Base-by-base conservation (phyloP, 441 rosid species). In the Monsonia emarginata region DNA sequence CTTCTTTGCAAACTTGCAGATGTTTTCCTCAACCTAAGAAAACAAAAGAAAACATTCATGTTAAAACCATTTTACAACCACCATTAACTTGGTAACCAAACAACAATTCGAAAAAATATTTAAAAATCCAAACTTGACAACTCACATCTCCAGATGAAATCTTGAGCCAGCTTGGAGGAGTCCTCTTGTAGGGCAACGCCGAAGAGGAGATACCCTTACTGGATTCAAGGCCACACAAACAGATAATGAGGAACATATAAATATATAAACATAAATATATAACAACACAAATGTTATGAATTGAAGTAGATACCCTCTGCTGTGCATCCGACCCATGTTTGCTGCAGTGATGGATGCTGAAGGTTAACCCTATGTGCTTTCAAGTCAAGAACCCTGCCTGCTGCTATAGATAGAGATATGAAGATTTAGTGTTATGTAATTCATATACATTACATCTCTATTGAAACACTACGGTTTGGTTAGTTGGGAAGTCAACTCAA, bases 151-250 rank as follows among this genome's bases (percentile, higher is more conserved):
- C 85, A 36, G 85, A 8, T 0, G 85, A 78, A 58, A 81, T 82
- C 75, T 85, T 85, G 74, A 85, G 80, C 90, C 90, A 83, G 71
- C 81, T 83, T 9, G 88, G 90, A 1, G 88, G 71, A 19, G 85
- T 67, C 63, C 90, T 82, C 82, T 83, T 83, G 80, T 83, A 85
- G 1, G 86, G 88, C 38, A 83, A 65, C 11, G 90, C 88, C 11
- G 90, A 83, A 7, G 90, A 80, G 22, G 90, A 85, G 64, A 85
- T 85, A 73, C 90, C 90, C 85, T 85, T 85, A 66, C 88, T 80
- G 67, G 62, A 70, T 40, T 54, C 22, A 61, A 66, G 25, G 0
- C 2, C 16, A 24, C 58, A 21, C 0, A 16, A 2, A 46, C 8
- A 18, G 25, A 0, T 50, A 0, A 50, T 16, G n/a, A n/a, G n/a